A percentile compares a stretch with the other conserved stretches of the same genome.
Evolutionary conservation across 345 rosid genomes (phyloP).

Genomic region (Balakata baccata): DNA sequence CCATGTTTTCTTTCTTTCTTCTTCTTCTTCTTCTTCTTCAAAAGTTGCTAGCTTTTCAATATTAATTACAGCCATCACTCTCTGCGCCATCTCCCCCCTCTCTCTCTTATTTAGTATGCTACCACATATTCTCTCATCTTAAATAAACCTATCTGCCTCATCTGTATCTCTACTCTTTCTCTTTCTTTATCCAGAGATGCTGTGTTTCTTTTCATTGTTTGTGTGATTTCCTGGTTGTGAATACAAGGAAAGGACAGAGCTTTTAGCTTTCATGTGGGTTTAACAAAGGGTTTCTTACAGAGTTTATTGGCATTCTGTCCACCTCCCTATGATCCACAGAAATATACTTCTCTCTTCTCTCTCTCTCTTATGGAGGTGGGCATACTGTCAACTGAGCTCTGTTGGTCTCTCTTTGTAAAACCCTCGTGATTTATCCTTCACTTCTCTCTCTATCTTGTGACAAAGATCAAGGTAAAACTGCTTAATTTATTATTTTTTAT

Average conservation of each 20-base stretch:
- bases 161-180: background rate
- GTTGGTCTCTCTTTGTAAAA: conserved; percentile 81
- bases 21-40: background rate
- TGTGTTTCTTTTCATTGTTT: background rate
- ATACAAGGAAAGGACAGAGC: background rate
- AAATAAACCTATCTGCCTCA: conserved; percentile 36
- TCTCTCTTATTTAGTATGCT: conserved; percentile 43
- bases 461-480: conserved; percentile 26
- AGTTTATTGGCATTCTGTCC: conserved; percentile 99
- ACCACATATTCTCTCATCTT: conserved; percentile 20
- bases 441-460: background rate
- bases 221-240: conserved; percentile 9
- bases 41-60: conserved; percentile 13
- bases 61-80: conserved; percentile 36
- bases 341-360: background rate
- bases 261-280: conserved; percentile 55
- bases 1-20: background rate
- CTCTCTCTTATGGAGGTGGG: conserved; percentile 60
- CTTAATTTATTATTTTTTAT: too few relatives aligned
- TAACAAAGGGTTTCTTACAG: conserved; percentile 83
- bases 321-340: conserved; percentile 54
- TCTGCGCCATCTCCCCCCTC: conserved; percentile 33
- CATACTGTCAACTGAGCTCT: conserved; percentile 81
- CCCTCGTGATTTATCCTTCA: conserved; percentile 39
- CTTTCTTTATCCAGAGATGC: background rate